Percentiles rank a stretch among this genome's conserved stretches.
Evolutionary conservation across 2,329 filamentous ascomycete genomes (phyloP).

Genomic region (Phyllosticta citrichinensis): DNA sequence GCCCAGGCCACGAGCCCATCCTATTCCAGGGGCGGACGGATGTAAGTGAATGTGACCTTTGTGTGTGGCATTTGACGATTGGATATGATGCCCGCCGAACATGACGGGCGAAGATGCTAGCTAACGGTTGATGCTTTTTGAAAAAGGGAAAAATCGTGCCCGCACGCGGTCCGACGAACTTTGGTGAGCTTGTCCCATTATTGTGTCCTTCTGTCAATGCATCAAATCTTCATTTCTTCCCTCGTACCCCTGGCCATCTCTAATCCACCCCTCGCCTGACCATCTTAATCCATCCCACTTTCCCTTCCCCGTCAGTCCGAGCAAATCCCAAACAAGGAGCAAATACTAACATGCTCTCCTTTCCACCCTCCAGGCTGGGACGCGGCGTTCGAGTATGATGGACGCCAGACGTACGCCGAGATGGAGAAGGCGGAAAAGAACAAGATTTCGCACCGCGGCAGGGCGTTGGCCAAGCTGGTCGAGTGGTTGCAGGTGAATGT

Average conservation of each 20-base stretch:
- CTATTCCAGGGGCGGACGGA: constrained; percentile 87
- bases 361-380: constrained; percentile 64
- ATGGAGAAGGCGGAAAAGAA: constrained; percentile 89
- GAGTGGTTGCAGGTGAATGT: constrained; percentile 48
- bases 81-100: not conserved
- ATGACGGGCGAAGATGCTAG: not conserved
- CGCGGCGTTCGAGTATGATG: constrained; percentile 87
- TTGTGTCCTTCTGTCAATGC: not conserved
- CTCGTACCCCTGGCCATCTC: not conserved
- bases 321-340: too few species aligned
- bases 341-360: not conserved
- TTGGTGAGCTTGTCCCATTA: constrained; percentile 53
- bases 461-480: constrained; percentile 78
- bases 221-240: not conserved
- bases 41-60: constrained; percentile 37
- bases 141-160: constrained; percentile 68
- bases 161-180: constrained; percentile 66
- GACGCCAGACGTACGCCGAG: constrained; percentile 79
- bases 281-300: not conserved
- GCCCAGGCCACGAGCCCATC: constrained; percentile 72
- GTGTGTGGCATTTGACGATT: not conserved
- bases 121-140: not conserved
- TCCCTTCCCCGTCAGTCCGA: not conserved
- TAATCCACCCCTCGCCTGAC: too few species aligned
- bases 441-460: constrained; percentile 80